Evolutionary conservation across 1,284 basidiomycete species (phyloP).

Genomic region (Leccinum fuscescens): DNA sequence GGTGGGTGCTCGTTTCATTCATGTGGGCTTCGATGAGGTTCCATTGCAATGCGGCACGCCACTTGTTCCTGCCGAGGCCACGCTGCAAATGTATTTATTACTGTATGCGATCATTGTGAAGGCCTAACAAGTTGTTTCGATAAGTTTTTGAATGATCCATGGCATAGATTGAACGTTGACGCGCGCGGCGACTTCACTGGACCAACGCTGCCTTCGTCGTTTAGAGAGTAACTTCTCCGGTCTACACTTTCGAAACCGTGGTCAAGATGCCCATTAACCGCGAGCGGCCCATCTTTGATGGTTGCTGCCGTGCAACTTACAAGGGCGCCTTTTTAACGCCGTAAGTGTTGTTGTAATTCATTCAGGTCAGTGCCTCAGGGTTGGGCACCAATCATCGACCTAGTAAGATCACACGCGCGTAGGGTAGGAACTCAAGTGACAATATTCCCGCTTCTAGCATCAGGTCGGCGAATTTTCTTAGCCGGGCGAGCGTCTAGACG

Average conservation of each 20-base stretch:
- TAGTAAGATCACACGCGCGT: conserved; percentile 7
- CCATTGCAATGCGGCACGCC: background rate
- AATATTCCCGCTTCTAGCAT: background rate
- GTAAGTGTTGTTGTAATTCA: background rate
- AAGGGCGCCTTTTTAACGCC: background rate
- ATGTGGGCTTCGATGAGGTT: background rate
- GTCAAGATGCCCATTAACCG: background rate
- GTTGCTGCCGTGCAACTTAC: background rate
- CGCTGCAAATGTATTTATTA: background rate
- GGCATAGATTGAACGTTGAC: background rate
- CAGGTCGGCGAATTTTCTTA: background rate
- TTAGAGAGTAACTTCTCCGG: background rate
- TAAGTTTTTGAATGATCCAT: background rate
- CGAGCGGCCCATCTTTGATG: background rate
- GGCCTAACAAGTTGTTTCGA: background rate
- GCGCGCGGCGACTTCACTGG: background rate
- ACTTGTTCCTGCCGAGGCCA: background rate
- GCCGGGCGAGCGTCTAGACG: conserved; percentile 4
- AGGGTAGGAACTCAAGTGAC: background rate
- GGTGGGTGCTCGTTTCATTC: background rate
- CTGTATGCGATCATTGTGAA: background rate
- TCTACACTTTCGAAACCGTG: background rate
- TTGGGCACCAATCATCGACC: background rate
- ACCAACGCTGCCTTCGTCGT: background rate
- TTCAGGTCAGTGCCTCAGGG: background rate